Evolutionary conservation across 2,329 filamentous ascomycete species (phyloP).

Genomic region (Podosphaera fusca): DNA sequence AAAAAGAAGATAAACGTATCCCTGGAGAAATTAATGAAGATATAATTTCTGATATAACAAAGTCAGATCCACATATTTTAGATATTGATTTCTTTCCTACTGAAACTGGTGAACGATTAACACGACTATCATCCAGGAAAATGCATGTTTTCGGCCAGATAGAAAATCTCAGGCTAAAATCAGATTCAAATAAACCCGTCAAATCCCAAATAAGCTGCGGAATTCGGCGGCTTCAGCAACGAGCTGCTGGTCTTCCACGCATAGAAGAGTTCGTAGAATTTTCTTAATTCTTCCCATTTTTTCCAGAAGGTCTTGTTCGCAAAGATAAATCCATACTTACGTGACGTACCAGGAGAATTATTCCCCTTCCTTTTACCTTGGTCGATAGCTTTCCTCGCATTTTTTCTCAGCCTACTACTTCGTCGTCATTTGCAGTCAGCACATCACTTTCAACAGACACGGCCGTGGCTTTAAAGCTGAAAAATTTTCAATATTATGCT

Average conservation of each 20-base stretch:
- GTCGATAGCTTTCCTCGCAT: conserved; percentile 69
- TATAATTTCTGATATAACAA: not conserved
- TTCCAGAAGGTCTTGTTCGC: not conserved
- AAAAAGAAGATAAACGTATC: conserved; percentile 7
- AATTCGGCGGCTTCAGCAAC: conserved; percentile 14
- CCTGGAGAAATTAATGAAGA: conserved; percentile 10
- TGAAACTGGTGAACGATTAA: conserved; percentile 9
- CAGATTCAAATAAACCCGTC: conserved; percentile 6
- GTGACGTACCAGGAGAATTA: conserved; percentile 15
- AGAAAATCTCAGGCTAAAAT: conserved; percentile 14
- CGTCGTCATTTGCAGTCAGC: conserved; percentile 23
- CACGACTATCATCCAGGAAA: conserved; percentile 8
- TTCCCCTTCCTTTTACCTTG: conserved; percentile 43
- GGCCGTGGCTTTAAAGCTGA: conserved; percentile 44
- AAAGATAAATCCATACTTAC: not conserved
- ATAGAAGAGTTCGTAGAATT: conserved; percentile 14
- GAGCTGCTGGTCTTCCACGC: conserved; percentile 15
- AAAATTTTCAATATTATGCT: conserved; percentile 39
- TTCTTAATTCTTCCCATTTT: not conserved
- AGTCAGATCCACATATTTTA: conserved; percentile 9
- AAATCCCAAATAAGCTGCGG: conserved; percentile 11
- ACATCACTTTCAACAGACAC: conserved; percentile 53
- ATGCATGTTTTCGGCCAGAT: conserved; percentile 19
- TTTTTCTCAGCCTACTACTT: conserved; percentile 25
- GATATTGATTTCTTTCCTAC: conserved; percentile 18